Base-by-base conservation (phyloP, 23 red algal genomes). In the Gracilaria caudata region DNA sequence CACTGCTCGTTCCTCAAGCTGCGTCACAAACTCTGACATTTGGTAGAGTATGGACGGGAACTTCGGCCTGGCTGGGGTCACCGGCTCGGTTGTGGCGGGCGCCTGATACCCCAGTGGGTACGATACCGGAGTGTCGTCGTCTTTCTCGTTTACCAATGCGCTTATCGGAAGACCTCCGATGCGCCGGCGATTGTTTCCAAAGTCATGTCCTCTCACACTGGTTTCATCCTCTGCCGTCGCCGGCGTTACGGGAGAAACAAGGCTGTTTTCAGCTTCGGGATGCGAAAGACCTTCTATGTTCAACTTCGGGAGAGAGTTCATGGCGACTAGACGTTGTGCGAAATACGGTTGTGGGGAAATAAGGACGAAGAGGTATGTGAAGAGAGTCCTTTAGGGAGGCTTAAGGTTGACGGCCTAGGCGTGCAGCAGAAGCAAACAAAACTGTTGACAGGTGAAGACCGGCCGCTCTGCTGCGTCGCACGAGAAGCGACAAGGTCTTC, bases 21-120 rank as follows among this genome's bases (percentile, higher is more conserved):
- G 57, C 7, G 57, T 61, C 23, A 61, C 57, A 61, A 61, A 61
- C 26, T 61, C 57, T 30, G 57, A 61, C 57, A 61, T 61, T 30
- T 61, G 57, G 17, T 61, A 61, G 23, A 61, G 57, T 29, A 61
- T 61, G 5, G 57, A 61, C 23, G 57, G 57, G 26, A 61, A 61
- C 57, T 61, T 17, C 5, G 57, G 57, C 57, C 57, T 2, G 0
- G 23, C 57, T 61, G 13, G 57, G 29, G 57, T 61, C 9, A 29
- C 26, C 23, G 57, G 23, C 26, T 61, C 57, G 29, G 26, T 30
- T 30, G 10, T 23, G 4, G 2, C 2, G n/a, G 23, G 57, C 11
- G 57, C 4, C n/a, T 3, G 23, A 12, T 29, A 17, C 24, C 29
- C 57, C 23, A 4, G n/a, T 2, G 57, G 57, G 11, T 61, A 61